Conservation (phyloP, 257 asterid species). For the Nicotiana tomentosiformis region DNA sequence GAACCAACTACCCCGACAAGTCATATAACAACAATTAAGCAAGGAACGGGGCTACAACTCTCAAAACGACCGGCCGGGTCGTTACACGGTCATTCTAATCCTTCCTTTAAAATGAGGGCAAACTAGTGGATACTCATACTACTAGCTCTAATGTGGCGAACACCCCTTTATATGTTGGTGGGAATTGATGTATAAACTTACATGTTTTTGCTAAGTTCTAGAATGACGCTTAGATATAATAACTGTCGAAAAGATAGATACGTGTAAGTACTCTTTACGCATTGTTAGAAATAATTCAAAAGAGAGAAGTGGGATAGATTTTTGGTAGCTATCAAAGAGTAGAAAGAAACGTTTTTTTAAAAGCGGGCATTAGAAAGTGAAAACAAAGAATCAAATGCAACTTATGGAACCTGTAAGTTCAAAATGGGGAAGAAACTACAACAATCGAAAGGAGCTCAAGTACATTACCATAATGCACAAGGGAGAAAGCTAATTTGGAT, state of each 20-base stretch:
- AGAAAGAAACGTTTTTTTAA: background rate
- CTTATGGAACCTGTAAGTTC: background rate
- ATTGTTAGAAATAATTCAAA: background rate
- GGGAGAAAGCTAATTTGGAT: background rate
- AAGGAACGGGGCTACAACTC: too few relatives aligned
- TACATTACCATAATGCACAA: background rate
- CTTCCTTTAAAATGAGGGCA: background rate
- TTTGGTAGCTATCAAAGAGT: background rate
- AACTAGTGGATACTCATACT: background rate
- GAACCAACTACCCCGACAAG: too few relatives aligned
- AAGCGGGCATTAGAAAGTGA: background rate
- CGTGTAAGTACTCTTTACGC: background rate
- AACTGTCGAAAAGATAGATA: background rate
- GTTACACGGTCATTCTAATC: background rate
- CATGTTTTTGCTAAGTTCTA: background rate
- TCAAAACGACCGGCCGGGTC: too few relatives aligned
- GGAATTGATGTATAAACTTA: background rate
- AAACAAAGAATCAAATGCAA: background rate
- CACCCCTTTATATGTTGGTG: background rate
- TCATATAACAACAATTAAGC: too few relatives aligned
- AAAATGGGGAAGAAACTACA: background rate
- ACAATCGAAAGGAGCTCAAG: background rate
- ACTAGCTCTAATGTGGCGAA: background rate
- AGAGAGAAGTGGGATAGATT: background rate
- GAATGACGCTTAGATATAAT: background rate